Conservation (phyloP, 805 yeast genomes). For the Candida saitoana region DNA sequence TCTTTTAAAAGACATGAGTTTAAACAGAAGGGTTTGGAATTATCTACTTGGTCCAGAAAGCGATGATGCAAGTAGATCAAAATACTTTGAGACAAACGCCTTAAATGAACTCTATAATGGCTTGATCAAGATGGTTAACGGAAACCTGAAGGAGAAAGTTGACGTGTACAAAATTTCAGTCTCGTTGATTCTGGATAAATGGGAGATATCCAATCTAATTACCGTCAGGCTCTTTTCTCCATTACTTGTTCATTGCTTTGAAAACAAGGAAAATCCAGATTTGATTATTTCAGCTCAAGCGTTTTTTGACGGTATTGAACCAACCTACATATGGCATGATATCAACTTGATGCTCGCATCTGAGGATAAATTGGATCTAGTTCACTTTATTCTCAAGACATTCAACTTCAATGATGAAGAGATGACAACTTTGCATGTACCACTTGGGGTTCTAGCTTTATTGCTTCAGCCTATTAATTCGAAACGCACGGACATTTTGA, state of each 20-base stretch:
- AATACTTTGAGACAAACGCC: slow-evolving; percentile 62
- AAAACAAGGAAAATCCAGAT: slow-evolving; percentile 29
- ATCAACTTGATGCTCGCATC: slow-evolving; percentile 43
- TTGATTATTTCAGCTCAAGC: slow-evolving; percentile 56
- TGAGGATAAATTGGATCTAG: slow-evolving; percentile 37
- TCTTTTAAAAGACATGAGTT: slow-evolving; percentile 83
- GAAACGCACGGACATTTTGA: slow-evolving; percentile 39
- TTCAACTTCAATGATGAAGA: slow-evolving; percentile 87
- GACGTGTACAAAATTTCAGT: slow-evolving; percentile 62
- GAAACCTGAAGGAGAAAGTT: slow-evolving; percentile 32
- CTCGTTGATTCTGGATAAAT: slow-evolving; percentile 74
- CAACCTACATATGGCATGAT: slow-evolving; percentile 71
- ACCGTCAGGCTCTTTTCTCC: slow-evolving; percentile 71
- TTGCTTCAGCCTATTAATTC: slow-evolving; percentile 23
- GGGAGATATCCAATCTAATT: slow-evolving; percentile 84
- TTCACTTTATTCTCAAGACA: slow-evolving; percentile 55
- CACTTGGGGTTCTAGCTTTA: slow-evolving; percentile 55
- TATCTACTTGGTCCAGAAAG: slow-evolving; percentile 85
- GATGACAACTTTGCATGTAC: slow-evolving; percentile 71
- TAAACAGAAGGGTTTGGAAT: slow-evolving; percentile 88
- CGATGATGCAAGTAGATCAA: slow-evolving; percentile 31
- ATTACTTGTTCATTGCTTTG: slow-evolving; percentile 47
- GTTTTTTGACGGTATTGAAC: slow-evolving; percentile 84
- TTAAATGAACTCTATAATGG: slow-evolving; percentile 48
- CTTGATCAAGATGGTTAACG: slow-evolving; percentile 44